Evolutionary conservation across 768 basidiomycete genomes (phyloP).

Genomic region (Macrocybe gigantea): DNA sequence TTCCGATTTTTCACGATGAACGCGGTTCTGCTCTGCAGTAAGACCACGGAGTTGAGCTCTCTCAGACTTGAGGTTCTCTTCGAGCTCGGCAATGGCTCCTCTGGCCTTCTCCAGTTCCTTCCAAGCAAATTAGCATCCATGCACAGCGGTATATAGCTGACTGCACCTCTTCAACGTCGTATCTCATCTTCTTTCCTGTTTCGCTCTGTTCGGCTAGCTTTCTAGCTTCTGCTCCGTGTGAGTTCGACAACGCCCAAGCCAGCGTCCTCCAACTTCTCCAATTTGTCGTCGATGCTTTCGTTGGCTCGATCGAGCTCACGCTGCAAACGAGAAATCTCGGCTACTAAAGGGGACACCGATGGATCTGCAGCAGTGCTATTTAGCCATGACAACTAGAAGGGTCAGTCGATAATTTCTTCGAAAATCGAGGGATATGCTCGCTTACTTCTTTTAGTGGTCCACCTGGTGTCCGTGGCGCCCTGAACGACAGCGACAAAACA

Average conservation of each 20-base stretch:
- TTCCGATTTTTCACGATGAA: conserved; percentile 60
- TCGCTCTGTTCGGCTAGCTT: conserved; percentile 49
- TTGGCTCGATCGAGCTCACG: conserved; percentile 75
- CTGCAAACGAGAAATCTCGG: conserved; percentile 70
- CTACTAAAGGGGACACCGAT: conserved; percentile 55
- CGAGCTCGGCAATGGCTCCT: conserved; percentile 59
- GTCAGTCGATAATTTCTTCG: background rate
- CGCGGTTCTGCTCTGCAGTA: conserved; percentile 54
- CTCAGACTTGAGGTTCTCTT: conserved; percentile 66
- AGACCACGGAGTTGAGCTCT: conserved; percentile 59
- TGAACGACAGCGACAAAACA: conserved; percentile 60
- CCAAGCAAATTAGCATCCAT: conserved; percentile 1
- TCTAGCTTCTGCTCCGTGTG: conserved; percentile 51
- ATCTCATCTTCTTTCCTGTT: conserved; percentile 41
- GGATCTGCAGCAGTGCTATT: conserved; percentile 55
- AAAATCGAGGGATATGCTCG: conserved; percentile 3
- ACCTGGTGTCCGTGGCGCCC: conserved; percentile 73
- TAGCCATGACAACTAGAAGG: conserved; percentile 65
- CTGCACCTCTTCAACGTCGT: conserved; percentile 51
- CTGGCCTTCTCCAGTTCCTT: conserved; percentile 73
- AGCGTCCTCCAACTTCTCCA: conserved; percentile 79
- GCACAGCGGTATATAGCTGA: background rate
- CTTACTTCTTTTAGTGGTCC: conserved; percentile 73
- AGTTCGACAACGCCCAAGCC: conserved; percentile 70
- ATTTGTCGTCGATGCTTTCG: conserved; percentile 81